Base-by-base conservation (phyloP, 306 rosid genomes). In the Morella rubra region DNA sequence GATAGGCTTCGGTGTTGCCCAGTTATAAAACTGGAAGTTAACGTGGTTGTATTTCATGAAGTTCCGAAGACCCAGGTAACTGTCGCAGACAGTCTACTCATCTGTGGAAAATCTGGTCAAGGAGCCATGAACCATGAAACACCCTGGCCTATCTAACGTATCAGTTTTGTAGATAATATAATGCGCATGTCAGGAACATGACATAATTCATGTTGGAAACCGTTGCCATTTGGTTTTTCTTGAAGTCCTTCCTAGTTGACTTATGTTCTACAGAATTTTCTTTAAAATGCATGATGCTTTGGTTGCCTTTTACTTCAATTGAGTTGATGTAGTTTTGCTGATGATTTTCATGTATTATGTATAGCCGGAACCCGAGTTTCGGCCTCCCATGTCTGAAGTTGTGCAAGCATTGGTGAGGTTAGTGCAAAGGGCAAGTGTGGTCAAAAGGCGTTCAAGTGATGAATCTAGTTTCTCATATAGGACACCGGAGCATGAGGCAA, bases 371-470 rank as follows among this genome's bases (percentile, higher is more conserved):
- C 97, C 97, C 0, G 96, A 95, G 80, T 92, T 95, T 61, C 93
- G 97, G 73, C 99, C 99, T 45, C 99, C 98, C 22, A 95, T 95
- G 99, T 95, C 98, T 0, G 98, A 95, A 87, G 97, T 95, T 71
- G 99, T 95, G 83, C 99, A 95, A 88, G 97, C 96, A 69, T 80
- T 95, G 86, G 97, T 92, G 45, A 81, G 97, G 58, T 40, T 92
- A 51, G 97, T 89, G 84, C 99, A 92, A 76, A 84, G 97, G 86
- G 97, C 99, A 19, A 94, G 97, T 41, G 87, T 88, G 74, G 91
- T 90, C 50, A 95, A 89, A 84, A 86, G 99, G 67, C 90, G 93
- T 56, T 88, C 96, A 2, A 91, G 92, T n/a, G 99, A 95, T 2
- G 99, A 95, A 73, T 82, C 91, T 76, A 84, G 97, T 79, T 90